Conservation (phyloP, 768 basidiomycete species). For the Boletellus emodensis region DNA sequence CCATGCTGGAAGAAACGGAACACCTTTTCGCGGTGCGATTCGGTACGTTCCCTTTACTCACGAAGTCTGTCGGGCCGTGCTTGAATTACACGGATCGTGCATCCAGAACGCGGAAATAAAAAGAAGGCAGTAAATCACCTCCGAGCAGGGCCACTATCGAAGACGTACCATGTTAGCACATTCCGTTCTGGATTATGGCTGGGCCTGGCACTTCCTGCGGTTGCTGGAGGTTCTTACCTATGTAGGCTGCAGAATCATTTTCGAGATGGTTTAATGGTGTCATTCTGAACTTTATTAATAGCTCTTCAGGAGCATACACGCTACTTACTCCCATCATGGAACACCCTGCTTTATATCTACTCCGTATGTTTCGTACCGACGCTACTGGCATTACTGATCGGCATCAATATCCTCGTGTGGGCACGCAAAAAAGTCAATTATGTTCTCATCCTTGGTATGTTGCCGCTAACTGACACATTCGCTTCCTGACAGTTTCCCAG, state of each 20-base stretch:
- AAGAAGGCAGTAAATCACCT: constrained; percentile 73
- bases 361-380: constrained; percentile 68
- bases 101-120: constrained; percentile 59
- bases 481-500: constrained; percentile 30
- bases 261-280: neutral
- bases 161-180: constrained; percentile 68
- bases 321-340: constrained; percentile 59
- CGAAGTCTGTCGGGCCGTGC: neutral
- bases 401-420: constrained; percentile 80
- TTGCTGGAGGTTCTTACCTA: constrained; percentile 64
- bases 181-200: constrained; percentile 72
- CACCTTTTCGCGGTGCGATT: constrained; percentile 72
- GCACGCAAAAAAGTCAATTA: constrained; percentile 79
- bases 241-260: constrained; percentile 16
- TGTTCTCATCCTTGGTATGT: constrained; percentile 78
- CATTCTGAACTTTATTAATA: constrained; percentile 24
- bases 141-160: constrained; percentile 46
- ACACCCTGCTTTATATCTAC: constrained; percentile 74
- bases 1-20: constrained; percentile 74
- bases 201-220: constrained; percentile 68
- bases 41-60: constrained; percentile 41
- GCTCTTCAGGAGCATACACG: constrained; percentile 53
- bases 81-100: neutral
- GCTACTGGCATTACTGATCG: constrained; percentile 72
- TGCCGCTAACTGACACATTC: neutral